Evolutionary conservation across 2,329 filamentous ascomycete species (phyloP), one percentile per base, ranked within the genome.

Genomic region (Nemania diffusa): DNA sequence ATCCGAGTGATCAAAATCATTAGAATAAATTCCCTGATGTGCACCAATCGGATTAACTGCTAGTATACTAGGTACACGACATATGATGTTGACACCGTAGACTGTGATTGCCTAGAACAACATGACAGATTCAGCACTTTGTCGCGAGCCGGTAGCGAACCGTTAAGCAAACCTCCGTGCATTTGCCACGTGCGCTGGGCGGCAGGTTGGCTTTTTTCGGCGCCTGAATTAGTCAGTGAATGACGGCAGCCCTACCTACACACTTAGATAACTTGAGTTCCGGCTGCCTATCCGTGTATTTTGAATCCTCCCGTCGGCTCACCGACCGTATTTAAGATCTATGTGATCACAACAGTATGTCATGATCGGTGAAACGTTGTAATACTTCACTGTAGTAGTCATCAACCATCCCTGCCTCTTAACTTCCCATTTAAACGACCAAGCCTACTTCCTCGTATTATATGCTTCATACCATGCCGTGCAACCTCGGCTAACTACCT

Each of bases 401-500:
- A 48, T 20, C 24, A n/a, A 24, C 13, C 62, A 51, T 40, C 34
- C 22, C 32, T 62, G 15, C 20, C 52, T 56, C 15, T 59, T 2
- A 40, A 26, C 48, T 46, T 5, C 26, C 24, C 5, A 26, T 56
- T 42, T 13, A 32, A n/a, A 57, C 46, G 51, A 55, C 46, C 52
- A 48, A 51, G 51, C 50, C 27, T 50, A 51, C 61, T 48, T 53
- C 58, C 65, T 69, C 61, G 67, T 72, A 64, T 69, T 65, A 64
- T 67, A 27, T 48, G 58, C 48, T 53, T 62, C 70, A 66, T 73
- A 55, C 55, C 22, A 65, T 60, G 73, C 68, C 50, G 71, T 70
- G 71, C 71, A 57, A 72, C 72, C 56, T 64, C 71, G 69, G 70
- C 58, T 57, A 57, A 56, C 50, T 62, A 70, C 71, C 65, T 73